Percentiles rank a stretch among this genome's conserved stretches.
phyloP scores from a whole-genome alignment of 2,329 filamentous ascomycete species.

The Drechslerella stenobrocha region DNA sequence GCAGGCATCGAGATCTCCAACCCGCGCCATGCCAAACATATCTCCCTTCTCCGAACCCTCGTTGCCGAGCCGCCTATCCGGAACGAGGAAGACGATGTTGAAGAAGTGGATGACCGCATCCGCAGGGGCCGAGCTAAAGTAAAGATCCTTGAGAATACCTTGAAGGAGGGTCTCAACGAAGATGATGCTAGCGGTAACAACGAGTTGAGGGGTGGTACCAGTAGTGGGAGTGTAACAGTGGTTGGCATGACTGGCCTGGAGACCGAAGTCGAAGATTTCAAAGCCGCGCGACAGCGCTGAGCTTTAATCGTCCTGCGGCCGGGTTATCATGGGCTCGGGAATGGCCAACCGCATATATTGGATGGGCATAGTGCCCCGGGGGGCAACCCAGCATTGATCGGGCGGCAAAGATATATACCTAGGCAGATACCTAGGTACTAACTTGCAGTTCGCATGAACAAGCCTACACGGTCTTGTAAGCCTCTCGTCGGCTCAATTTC shows the following conservation, averaged over 20 bases:
- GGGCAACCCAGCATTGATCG: too few relatives aligned
- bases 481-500: too few relatives aligned
- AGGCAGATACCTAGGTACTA: too few relatives aligned
- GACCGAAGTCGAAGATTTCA: conserved; percentile 38
- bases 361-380: too few relatives aligned
- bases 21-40: conserved; percentile 72
- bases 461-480: too few relatives aligned
- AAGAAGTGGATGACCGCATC: conserved; percentile 85
- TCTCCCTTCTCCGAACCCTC: conserved; percentile 73
- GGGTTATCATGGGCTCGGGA: too few relatives aligned
- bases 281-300: conserved; percentile 12
- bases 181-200: background rate
- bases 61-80: conserved; percentile 75
- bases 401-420: too few relatives aligned
- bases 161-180: conserved; percentile 56
- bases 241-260: conserved; percentile 18
- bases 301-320: too few relatives aligned
- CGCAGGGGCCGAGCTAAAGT: conserved; percentile 81
- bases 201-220: background rate
- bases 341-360: too few relatives aligned
- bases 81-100: conserved; percentile 86
- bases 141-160: conserved; percentile 78
- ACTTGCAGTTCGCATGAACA: too few relatives aligned
- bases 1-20: conserved; percentile 60
- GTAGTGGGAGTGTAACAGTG: background rate